Base-by-base conservation (phyloP, 148 eudicot genomes). In the Fagopyrum tataricum region DNA sequence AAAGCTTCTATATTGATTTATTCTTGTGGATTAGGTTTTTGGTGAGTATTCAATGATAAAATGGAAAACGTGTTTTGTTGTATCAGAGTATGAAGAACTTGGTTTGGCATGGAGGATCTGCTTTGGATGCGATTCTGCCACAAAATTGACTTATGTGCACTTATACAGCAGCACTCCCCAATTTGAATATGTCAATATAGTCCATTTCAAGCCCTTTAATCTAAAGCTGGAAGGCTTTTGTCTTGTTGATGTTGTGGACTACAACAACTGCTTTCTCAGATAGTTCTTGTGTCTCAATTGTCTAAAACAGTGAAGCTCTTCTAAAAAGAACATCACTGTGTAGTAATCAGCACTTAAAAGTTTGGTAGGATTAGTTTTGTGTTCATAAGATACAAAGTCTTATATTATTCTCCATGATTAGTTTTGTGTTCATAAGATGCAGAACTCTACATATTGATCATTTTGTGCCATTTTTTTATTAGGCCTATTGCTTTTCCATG, bases 11-110 rank as follows among this genome's bases (percentile, higher is more conserved):
- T 2, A 23, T 24, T 10, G 67, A 24, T 39, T 11, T 24, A 26
- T 61, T 5, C 67, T 61, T 39, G 62, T 61, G 67, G 67, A 51
- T 42, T 74, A 95, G 99, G 99, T 95, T 44, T 95, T 96, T 17
- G 99, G 99, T 18, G 99, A 95, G 78, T 95, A 95, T 81, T 91
- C 97, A 4, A 95, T 91, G 99, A 95, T 95, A 61, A 95, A 95
- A 82, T n/a, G n/a, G n/a, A n/a, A n/a, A n/a, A n/a, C n/a, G n/a
- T n/a, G n/a, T n/a, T n/a, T n/a, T n/a, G n/a, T n/a, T n/a, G n/a
- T n/a, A n/a, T n/a, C n/a, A n/a, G 13, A 80, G 83, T 24, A 44
- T 83, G n/a, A 83, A 83, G 79, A 80, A 49, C 51, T 48, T 84
- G 14, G 76, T 85, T 12, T 85, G 88, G 88, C 84, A 85, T 78